Percentiles rank a stretch among this genome's conserved stretches.
phyloP scores from a whole-genome alignment of 495 filamentous ascomycete genomes.

The Daldinia childiae region DNA sequence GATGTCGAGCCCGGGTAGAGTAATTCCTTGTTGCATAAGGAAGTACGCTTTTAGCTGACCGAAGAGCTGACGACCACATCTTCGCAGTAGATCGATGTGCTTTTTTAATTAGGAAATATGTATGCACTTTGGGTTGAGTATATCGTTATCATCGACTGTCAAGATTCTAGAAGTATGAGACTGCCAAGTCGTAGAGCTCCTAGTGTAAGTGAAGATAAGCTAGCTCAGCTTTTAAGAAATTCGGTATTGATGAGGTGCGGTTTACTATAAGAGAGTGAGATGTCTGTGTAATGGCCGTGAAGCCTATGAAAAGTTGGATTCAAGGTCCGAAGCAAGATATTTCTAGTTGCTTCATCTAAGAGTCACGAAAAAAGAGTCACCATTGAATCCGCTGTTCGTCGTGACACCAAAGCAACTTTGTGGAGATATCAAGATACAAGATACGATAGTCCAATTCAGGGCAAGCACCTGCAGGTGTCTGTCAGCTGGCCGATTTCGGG shows the following conservation, averaged over 20 bases:
- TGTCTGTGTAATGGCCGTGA: neutral
- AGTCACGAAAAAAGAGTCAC: conserved; percentile 19
- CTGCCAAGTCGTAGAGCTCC: neutral
- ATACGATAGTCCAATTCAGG: neutral
- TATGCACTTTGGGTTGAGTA: neutral
- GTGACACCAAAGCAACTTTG: conserved; percentile 13
- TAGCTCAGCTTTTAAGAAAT: neutral
- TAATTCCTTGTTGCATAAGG: conserved; percentile 39
- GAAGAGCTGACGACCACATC: conserved; percentile 38
- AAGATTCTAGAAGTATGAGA: neutral
- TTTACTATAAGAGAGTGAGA: neutral
- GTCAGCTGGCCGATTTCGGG: conserved; percentile 17
- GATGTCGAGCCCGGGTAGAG: conserved; percentile 68
- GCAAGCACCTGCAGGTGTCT: conserved; percentile 19
- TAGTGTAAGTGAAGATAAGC: conserved; percentile 17
- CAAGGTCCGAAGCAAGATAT: neutral
- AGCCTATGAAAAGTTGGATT: neutral
- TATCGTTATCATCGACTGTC: neutral
- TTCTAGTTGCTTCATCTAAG: neutral
- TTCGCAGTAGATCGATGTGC: conserved; percentile 4
- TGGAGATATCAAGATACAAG: conserved; percentile 14
- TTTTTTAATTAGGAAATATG: neutral
- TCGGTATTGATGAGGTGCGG: neutral
- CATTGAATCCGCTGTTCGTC: conserved; percentile 5
- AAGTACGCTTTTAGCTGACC: conserved; percentile 23